Evolutionary conservation across 2,329 filamentous ascomycete genomes (phyloP), one percentile per base, ranked within the genome.

Genomic region (Penicillium sp.): DNA sequence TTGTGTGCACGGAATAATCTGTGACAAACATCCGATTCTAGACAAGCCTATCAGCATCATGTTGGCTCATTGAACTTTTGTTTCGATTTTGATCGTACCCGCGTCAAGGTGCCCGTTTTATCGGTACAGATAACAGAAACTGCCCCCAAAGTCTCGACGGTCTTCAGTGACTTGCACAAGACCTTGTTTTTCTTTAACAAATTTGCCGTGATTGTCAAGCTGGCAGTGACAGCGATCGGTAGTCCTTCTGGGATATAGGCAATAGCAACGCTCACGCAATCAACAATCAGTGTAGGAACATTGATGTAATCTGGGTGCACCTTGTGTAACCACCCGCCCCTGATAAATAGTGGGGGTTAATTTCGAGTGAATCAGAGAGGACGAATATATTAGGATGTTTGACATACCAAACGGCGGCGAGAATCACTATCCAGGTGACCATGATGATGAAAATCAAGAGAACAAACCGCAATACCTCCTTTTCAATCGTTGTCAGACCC

Each of bases 191-290:
- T 73, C 58, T 81, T 69, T 6, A 82, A 79, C 81, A 85, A 14
- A 16, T 58, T 51, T 10, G 58, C 51, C 2, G 85, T 87, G 56
- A 88, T 87, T 70, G 86, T 88, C 14, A 88, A 75, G 18, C 86
- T 89, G 1, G 87, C 85, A 0, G 88, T 89, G 37, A 91, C 76
- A 0, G 88, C 88, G 52, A 91, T 87, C 0, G 89, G 88, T 0
- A 91, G 77, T 6, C 89, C 88, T 74, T 92, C 89, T 0, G 90
- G 89, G 14, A 92, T 90, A 70, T 91, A 91, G 1, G 89, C 89
- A 7, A 91, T 87, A 0, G 87, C 89, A 1, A 91, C 85, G 41
- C 83, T 86, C 47, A 92, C 89, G 63, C 88, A 90, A 66, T 84
- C 83, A 36, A 92, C 88, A 60, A 93, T 92, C 24, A 93, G 78